Conservation (phyloP, 345 rosid species). For the Eucalyptus curtisii region DNA sequence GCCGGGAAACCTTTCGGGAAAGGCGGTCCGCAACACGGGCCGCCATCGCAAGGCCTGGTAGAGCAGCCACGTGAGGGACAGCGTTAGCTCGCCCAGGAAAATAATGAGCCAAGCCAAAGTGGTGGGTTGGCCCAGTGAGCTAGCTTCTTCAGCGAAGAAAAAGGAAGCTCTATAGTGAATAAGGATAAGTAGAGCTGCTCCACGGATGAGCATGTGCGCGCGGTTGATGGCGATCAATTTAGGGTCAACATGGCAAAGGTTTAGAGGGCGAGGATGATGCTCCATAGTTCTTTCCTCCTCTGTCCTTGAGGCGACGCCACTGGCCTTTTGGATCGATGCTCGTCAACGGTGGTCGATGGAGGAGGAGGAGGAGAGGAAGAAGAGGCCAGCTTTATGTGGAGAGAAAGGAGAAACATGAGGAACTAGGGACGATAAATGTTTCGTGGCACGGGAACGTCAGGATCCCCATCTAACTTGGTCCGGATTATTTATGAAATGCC, state of each 20-base stretch:
- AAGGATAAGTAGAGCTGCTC: constrained; percentile 9
- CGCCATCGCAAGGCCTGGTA: constrained; percentile 9
- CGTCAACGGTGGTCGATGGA: background rate
- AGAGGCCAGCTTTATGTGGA: background rate
- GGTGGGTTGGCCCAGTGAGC: background rate
- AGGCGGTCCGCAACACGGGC: constrained; percentile 9
- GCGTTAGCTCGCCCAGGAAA: constrained; percentile 8
- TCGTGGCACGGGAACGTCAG: background rate
- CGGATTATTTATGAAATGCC: background rate
- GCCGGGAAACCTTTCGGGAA: constrained; percentile 18
- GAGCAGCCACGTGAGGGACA: constrained; percentile 19
- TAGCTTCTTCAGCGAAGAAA: background rate
- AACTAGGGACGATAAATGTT: background rate
- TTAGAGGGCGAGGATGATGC: constrained; percentile 8
- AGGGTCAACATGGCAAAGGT: constrained; percentile 1
- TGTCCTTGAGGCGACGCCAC: background rate
- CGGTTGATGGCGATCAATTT: constrained; percentile 5
- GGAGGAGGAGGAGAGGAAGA: background rate
- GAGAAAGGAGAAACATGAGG: background rate
- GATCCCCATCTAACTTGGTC: background rate
- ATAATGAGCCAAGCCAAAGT: constrained; percentile 7
- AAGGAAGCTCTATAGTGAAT: constrained; percentile 13
- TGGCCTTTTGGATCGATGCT: background rate
- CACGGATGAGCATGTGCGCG: constrained; percentile 4
- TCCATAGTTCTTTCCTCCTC: background rate